These are phyloP conservation scores for Danielozyma ontarioensis DNA, from an alignment of 805 yeast genomes.

Conservation along the genomic window DNA sequence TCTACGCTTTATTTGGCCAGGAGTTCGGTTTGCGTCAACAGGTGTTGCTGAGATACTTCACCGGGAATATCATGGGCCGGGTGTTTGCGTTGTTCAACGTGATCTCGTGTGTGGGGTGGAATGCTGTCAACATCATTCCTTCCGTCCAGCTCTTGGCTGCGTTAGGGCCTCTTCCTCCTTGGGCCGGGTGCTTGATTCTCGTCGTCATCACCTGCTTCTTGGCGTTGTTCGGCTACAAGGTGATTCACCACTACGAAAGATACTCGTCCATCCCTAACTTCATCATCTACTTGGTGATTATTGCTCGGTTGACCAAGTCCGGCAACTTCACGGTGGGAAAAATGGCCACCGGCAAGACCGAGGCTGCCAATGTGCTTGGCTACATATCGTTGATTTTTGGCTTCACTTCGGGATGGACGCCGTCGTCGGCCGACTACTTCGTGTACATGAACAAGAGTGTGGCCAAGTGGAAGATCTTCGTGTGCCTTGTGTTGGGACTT, in stretches of 20 bases:
- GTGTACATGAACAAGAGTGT: slow-evolving; percentile 27
- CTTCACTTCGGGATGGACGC: slow-evolving; percentile 29
- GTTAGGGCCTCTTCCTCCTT: slow-evolving; percentile 26
- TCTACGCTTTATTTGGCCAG: slow-evolving; percentile 10
- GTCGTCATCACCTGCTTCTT: slow-evolving; percentile 22
- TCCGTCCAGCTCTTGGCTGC: slow-evolving; percentile 24
- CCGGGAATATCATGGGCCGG: slow-evolving; percentile 27
- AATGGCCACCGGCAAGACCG: slow-evolving; percentile 21
- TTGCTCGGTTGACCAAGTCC: slow-evolving; percentile 22
- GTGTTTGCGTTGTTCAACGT: slow-evolving; percentile 22
- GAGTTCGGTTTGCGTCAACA: slow-evolving; percentile 19
- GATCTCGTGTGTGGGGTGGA: slow-evolving; percentile 31
- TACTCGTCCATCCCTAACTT: slow-evolving; percentile 30
- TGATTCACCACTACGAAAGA: slow-evolving; percentile 25
- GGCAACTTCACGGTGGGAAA: slow-evolving; percentile 18
- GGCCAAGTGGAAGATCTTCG: slow-evolving; percentile 20
- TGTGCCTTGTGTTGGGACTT: slow-evolving; percentile 23
- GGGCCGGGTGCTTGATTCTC: slow-evolving; percentile 32
- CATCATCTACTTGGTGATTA: slow-evolving; percentile 21
- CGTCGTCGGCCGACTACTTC: slow-evolving; percentile 29
- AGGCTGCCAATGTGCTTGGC: slow-evolving; percentile 25
- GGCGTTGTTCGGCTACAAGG: slow-evolving; percentile 28
- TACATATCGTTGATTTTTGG: slow-evolving; percentile 27
- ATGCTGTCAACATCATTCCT: slow-evolving; percentile 25
- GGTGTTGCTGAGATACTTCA: slow-evolving; percentile 24